Base-by-base conservation (phyloP, 2,329 filamentous ascomycete genomes). In the Ascocoryne sarcoides region DNA sequence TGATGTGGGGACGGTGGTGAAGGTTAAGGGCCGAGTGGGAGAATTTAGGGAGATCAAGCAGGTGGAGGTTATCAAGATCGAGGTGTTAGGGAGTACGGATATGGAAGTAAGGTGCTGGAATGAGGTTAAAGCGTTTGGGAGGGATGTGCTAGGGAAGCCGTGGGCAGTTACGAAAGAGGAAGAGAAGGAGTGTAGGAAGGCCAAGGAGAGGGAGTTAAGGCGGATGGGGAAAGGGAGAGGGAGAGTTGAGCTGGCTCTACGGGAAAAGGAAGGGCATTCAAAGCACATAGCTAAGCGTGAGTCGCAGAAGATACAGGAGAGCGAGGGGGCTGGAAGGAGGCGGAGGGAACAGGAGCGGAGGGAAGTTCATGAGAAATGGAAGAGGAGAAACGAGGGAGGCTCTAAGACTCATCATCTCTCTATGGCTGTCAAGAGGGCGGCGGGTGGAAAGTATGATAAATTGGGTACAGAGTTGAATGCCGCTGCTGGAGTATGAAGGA, bases 61-160 rank as follows among this genome's bases (percentile, higher is more conserved):
- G 53, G 62, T 81, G 46, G 67, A 66, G 32, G 64, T 76, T 16
- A 63, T 70, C 33, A 75, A 70, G 50, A 59, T 75, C 41, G 53
- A 57, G n/a, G 48, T 63, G 0, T 41, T 82, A 3, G 56, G 54
- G 17, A 66, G 68, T 32, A 82, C 76, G 0, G 66, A 68, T 33
- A 65, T 72, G 23, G 79, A 83, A 55, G 62, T 80, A 3, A 57
- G 54, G 5, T 72, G 79, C 7, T 82, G 78, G 78, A 65, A 70
- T 50, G 75, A 75, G 59, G 62, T 69, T 32, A 48, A 57, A 14
- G 58, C 57, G 20, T 79, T 82, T 52, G 65, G 66, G 26, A 54
- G 52, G 23, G 65, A 73, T 3, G 62, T 76, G 4, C 62, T 82
- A 10, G 57, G 59, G 3, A 60, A 57, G 41, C 69, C 74, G 0